These are phyloP conservation scores for Pachyrhizus erosus DNA, from an alignment of 306 rosid species.

Conservation along the genomic window DNA sequence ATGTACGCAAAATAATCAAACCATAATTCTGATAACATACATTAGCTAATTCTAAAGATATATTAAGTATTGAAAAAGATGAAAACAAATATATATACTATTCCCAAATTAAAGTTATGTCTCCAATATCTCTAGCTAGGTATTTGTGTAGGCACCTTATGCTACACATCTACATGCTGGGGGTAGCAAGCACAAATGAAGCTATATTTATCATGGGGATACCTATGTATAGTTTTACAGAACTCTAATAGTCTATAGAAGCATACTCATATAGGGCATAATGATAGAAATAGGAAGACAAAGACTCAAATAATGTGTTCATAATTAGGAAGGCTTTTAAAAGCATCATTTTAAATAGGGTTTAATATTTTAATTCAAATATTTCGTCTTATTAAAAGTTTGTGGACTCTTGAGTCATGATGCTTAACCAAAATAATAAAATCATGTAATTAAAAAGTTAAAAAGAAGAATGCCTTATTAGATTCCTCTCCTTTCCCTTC, in stretches of 20 bases:
- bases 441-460: background rate
- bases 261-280: constrained; percentile 39
- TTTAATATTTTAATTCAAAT: constrained; percentile 20
- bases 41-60: background rate
- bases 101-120: background rate
- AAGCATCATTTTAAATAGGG: constrained; percentile 5
- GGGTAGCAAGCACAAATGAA: constrained; percentile 14
- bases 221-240: constrained; percentile 1
- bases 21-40: background rate
- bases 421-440: background rate
- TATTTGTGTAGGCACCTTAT: constrained; percentile 10
- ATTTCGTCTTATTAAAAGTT: background rate
- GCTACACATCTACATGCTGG: background rate
- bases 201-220: background rate
- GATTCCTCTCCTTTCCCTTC: background rate
- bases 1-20: background rate
- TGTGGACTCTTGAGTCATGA: constrained; percentile 2
- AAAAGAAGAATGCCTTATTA: background rate
- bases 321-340: constrained; percentile 17
- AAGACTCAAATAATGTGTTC: constrained; percentile 29
- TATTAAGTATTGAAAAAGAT: background rate
- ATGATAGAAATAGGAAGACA: constrained; percentile 37
- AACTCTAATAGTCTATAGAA: constrained; percentile 28
- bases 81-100: background rate
- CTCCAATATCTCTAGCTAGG: constrained; percentile 37